Conservation (phyloP, 2,329 filamentous ascomycete genomes). For the Fusarium robinianum region DNA sequence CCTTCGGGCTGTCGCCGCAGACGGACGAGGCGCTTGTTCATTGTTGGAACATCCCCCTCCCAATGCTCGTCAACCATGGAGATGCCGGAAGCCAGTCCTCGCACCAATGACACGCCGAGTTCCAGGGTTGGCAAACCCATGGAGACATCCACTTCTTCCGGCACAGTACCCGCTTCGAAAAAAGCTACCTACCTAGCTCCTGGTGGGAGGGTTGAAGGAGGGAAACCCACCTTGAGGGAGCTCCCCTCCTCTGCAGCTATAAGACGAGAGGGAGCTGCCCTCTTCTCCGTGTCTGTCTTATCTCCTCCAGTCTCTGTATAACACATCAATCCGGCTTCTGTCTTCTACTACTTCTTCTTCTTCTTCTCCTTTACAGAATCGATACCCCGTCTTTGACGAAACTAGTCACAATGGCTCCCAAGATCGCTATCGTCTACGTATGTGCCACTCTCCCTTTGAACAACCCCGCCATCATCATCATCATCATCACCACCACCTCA, state of each 20-base stretch:
- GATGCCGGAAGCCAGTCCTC: no score
- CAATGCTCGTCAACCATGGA: no score
- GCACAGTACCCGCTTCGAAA: neutral
- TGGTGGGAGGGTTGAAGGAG: neutral
- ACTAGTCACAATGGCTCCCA: conserved; percentile 74
- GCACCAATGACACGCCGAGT: no score
- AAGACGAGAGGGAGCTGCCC: conserved; percentile 29
- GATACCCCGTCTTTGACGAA: conserved; percentile 8
- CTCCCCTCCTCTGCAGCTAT: conserved; percentile 30
- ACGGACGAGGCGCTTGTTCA: no score
- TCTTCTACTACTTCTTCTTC: conserved; percentile 3
- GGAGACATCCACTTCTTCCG: no score
- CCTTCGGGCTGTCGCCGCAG: no score
- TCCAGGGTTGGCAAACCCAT: no score
- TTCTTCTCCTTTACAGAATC: conserved; percentile 13
- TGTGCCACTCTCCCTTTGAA: conserved; percentile 43
- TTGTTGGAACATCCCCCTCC: no score
- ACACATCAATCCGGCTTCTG: conserved; percentile 4
- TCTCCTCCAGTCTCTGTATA: neutral
- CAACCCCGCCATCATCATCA: conserved; percentile 7
- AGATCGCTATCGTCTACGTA: conserved; percentile 89
- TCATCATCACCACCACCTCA: conserved; percentile 2
- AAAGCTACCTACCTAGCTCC: neutral
- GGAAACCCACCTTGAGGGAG: conserved; percentile 8
- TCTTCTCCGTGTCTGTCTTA: conserved; percentile 5